Evolutionary conservation across 1,139 yeast species (phyloP).

Genomic region (Lodderomyces parapsilosis): DNA sequence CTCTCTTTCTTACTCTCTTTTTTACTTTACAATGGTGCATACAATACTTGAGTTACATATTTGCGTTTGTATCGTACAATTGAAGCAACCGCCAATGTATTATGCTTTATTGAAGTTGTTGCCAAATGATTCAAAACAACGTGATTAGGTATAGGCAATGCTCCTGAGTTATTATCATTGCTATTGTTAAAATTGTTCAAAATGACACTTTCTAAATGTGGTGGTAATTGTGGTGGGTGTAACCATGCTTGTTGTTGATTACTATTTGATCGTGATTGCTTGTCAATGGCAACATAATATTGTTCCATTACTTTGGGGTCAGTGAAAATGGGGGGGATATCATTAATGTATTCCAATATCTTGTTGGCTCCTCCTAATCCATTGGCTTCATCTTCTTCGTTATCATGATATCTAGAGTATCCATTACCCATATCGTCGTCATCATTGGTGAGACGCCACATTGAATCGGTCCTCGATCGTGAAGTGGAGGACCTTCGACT

Average conservation of each 20-base stretch:
- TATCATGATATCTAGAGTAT: slow-evolving; percentile 70
- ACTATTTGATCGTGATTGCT: slow-evolving; percentile 61
- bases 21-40: slow-evolving; percentile 51
- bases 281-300: slow-evolving; percentile 71
- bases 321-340: slow-evolving; percentile 87
- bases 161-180: slow-evolving; percentile 50
- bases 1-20: no score
- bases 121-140: slow-evolving; percentile 47
- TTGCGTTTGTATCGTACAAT: slow-evolving; percentile 48
- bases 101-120: slow-evolving; percentile 49
- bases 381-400: slow-evolving; percentile 15
- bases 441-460: slow-evolving; percentile 57
- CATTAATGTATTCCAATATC: slow-evolving; percentile 51
- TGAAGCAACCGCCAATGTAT: slow-evolving; percentile 49
- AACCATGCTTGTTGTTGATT: slow-evolving; percentile 71
- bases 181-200: slow-evolving; percentile 45
- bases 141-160: slow-evolving; percentile 50
- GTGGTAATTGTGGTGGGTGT: slow-evolving; percentile 53
- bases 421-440: slow-evolving; percentile 84
- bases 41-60: slow-evolving; percentile 49
- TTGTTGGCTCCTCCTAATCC: slow-evolving; percentile 11
- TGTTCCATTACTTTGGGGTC: slow-evolving; percentile 65
- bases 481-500: slow-evolving; percentile 30
- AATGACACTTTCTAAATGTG: slow-evolving; percentile 48
- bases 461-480: slow-evolving; percentile 44